A percentile compares a stretch with the other conserved stretches of the same genome.
Evolutionary conservation across 225 moss, liverwort and hornwort species (phyloP).

Genomic region (Polytrichum formosum): DNA sequence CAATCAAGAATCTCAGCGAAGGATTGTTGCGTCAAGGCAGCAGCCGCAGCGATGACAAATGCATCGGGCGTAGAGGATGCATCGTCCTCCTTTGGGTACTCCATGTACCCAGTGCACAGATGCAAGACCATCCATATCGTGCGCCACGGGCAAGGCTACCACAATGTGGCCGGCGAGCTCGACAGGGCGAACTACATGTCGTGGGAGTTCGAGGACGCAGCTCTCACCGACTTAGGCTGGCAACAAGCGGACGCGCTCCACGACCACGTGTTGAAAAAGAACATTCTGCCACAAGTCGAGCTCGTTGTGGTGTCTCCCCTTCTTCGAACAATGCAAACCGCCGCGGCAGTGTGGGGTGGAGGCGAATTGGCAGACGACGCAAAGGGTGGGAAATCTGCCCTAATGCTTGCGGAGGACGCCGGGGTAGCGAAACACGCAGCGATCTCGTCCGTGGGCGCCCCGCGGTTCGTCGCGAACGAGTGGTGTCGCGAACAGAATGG

Average conservation of each 20-base stretch:
- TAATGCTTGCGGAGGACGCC: slow-evolving; percentile 47
- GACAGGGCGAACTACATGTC: slow-evolving; percentile 53
- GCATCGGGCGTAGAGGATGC: background rate
- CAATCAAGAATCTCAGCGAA: too few relatives aligned
- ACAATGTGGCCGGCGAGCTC: slow-evolving; percentile 63
- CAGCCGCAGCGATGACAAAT: too few relatives aligned
- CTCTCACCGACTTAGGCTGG: slow-evolving; percentile 64
- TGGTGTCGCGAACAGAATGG: slow-evolving; percentile 83
- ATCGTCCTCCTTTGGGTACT: background rate
- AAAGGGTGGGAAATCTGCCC: slow-evolving; percentile 25
- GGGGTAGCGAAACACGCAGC: slow-evolving; percentile 55
- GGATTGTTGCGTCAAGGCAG: too few relatives aligned
- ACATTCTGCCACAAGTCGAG: slow-evolving; percentile 54
- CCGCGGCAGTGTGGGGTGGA: slow-evolving; percentile 68
- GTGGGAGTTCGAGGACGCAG: slow-evolving; percentile 61
- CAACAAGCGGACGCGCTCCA: slow-evolving; percentile 44
- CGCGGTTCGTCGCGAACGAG: slow-evolving; percentile 68
- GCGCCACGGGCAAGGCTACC: slow-evolving; percentile 73
- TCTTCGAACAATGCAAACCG: slow-evolving; percentile 68
- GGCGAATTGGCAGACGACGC: slow-evolving; percentile 30
- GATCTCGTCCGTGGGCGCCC: slow-evolving; percentile 58
- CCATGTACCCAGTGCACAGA: slow-evolving; percentile 40
- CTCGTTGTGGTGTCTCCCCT: slow-evolving; percentile 74
- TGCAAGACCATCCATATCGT: slow-evolving; percentile 63
- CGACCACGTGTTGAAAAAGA: slow-evolving; percentile 33